Conservation (phyloP, 1,284 basidiomycete species). For the Jaminaea rosea region DNA sequence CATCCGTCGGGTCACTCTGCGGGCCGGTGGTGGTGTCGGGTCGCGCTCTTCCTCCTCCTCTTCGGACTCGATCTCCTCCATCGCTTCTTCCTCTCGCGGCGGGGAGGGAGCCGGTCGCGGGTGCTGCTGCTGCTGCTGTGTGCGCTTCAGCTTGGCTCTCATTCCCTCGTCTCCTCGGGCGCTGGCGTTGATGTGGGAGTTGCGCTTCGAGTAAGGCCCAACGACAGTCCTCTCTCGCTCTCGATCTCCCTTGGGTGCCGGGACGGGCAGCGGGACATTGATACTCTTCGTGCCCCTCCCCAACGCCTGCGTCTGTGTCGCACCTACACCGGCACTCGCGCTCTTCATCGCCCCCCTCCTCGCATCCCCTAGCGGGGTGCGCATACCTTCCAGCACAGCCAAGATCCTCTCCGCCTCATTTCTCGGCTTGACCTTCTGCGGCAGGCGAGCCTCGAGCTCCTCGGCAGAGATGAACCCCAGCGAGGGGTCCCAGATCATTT, state of each 20-base stretch:
- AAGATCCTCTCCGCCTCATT: slow-evolving; percentile 49
- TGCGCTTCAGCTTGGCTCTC: background rate
- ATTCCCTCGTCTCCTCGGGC: background rate
- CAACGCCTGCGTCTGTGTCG: background rate
- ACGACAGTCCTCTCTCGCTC: background rate
- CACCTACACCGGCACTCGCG: background rate
- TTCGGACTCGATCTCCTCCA: background rate
- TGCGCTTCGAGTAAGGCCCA: background rate
- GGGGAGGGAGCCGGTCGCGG: background rate
- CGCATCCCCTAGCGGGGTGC: slow-evolving; percentile 39
- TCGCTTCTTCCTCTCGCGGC: background rate
- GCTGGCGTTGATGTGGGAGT: background rate
- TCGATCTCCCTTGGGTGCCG: background rate
- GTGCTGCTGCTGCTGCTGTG: background rate
- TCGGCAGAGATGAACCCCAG: slow-evolving; percentile 38
- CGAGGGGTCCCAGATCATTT: slow-evolving; percentile 41
- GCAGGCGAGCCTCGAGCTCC: slow-evolving; percentile 30
- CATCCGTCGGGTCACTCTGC: background rate
- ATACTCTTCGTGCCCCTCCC: background rate
- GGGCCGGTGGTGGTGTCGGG: background rate
- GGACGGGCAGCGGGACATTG: background rate
- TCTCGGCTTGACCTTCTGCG: slow-evolving; percentile 38
- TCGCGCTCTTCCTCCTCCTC: background rate
- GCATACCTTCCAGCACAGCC: slow-evolving; percentile 46
- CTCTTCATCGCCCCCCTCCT: background rate